phyloP scores from a whole-genome alignment of 1,284 basidiomycete species.

The Marasmius fiardii region DNA sequence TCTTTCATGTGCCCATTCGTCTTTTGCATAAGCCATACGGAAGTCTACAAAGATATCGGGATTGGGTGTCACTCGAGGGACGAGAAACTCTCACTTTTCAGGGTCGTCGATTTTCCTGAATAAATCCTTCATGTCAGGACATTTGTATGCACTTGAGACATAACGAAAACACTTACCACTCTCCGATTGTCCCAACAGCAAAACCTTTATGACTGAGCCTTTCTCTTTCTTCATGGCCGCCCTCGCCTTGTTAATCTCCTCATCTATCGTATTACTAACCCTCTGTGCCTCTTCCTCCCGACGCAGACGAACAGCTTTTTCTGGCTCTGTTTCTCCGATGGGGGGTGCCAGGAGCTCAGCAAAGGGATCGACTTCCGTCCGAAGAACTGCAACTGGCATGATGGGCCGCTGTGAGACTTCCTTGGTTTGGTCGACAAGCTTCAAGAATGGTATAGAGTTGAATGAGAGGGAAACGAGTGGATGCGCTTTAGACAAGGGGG shows the following conservation, averaged over 20 bases:
- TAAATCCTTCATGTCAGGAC: neutral
- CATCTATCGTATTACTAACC: constrained; percentile 63
- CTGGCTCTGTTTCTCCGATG: constrained; percentile 23
- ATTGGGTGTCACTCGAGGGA: neutral
- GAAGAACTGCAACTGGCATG: neutral
- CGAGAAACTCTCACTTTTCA: constrained; percentile 49
- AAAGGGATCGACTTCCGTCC: constrained; percentile 8
- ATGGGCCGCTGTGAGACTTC: neutral
- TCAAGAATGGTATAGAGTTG: too few species aligned
- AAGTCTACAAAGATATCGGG: constrained; percentile 32
- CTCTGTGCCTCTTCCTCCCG: constrained; percentile 53
- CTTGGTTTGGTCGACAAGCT: too few species aligned
- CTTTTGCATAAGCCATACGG: constrained; percentile 47
- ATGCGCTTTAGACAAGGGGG: too few species aligned
- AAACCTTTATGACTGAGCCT: constrained; percentile 44
- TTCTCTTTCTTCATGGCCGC: constrained; percentile 47
- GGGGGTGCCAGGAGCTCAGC: constrained; percentile 10
- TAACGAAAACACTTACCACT: constrained; percentile 35
- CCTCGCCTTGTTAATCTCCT: constrained; percentile 50
- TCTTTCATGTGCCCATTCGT: constrained; percentile 53
- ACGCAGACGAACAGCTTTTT: constrained; percentile 36
- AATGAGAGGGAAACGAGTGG: too few species aligned
- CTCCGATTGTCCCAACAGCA: constrained; percentile 59
- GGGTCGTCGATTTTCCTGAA: constrained; percentile 58
- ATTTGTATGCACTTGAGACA: neutral